These are phyloP conservation scores for Lepidium didymum DNA, from an alignment of 345 rosid genomes.

Conservation along the genomic window DNA sequence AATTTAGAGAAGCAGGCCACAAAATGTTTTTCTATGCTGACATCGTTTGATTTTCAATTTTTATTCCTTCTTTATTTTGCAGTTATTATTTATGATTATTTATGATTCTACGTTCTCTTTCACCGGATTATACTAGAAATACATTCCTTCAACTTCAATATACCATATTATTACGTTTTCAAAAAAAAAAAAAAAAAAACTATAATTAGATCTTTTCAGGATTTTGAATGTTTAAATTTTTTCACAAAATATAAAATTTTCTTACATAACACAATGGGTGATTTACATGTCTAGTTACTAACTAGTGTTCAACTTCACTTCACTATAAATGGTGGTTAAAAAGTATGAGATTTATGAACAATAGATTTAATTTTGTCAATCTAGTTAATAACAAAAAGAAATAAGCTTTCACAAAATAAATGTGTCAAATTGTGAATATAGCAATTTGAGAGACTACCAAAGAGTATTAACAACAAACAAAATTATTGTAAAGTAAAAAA, in stretches of 20 bases:
- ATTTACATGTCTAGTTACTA: no score
- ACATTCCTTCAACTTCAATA: background rate
- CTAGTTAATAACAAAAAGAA: no score
- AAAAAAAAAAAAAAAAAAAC: background rate
- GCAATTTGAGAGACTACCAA: background rate
- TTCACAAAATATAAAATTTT: background rate
- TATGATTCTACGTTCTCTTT: background rate
- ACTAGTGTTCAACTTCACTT: no score
- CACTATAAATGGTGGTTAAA: no score
- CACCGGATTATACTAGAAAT: background rate
- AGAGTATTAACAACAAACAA: background rate
- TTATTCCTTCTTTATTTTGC: background rate
- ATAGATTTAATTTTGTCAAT: no score
- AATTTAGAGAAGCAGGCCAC: no score
- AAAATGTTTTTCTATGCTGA: background rate
- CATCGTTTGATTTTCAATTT: background rate
- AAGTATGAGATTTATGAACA: no score
- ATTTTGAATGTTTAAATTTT: background rate
- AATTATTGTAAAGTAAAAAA: background rate
- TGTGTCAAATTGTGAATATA: background rate
- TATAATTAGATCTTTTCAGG: background rate
- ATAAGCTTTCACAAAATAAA: background rate
- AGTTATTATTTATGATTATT: background rate
- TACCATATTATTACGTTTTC: background rate
- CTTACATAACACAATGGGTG: no score